Conservation (phyloP, 2,329 filamentous ascomycete genomes). For the Lachnellula suecica region DNA sequence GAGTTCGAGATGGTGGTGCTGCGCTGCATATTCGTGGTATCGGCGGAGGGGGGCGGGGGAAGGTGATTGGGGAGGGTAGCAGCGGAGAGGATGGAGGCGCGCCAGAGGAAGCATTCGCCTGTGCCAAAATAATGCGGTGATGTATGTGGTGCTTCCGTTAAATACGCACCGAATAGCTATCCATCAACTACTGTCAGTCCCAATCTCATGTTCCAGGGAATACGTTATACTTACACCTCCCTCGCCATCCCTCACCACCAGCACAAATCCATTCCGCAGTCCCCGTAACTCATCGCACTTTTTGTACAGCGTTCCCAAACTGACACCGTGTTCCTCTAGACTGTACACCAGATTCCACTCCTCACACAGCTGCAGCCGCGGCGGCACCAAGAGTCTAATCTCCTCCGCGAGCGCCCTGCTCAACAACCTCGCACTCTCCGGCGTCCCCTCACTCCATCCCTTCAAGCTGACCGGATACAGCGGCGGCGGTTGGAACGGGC, state of each 20-base stretch:
- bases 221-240: constrained; percentile 62
- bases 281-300: constrained; percentile 67
- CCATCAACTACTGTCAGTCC: constrained; percentile 1
- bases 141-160: constrained; percentile 84
- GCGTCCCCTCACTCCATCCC: constrained; percentile 63
- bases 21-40: constrained; percentile 60
- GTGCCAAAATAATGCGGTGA: constrained; percentile 88
- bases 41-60: constrained; percentile 68
- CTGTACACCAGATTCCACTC: constrained; percentile 87
- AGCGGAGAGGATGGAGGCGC: constrained; percentile 64
- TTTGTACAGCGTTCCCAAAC: constrained; percentile 81
- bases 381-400: constrained; percentile 83
- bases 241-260: constrained; percentile 78
- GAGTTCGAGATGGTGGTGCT: constrained; percentile 55
- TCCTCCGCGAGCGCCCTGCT: constrained; percentile 80
- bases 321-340: constrained; percentile 88
- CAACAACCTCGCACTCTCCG: constrained; percentile 63
- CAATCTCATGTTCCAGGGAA: too few relatives aligned
- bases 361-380: constrained; percentile 82
- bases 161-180: constrained; percentile 86
- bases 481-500: constrained; percentile 84
- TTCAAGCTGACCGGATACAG: constrained; percentile 75
- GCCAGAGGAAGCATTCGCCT: constrained; percentile 93
- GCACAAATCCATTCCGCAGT: constrained; percentile 80
- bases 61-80: constrained; percentile 43